Conservation (phyloP, 2,329 filamentous ascomycete species). For the Davidsoniella eucalypti region DNA sequence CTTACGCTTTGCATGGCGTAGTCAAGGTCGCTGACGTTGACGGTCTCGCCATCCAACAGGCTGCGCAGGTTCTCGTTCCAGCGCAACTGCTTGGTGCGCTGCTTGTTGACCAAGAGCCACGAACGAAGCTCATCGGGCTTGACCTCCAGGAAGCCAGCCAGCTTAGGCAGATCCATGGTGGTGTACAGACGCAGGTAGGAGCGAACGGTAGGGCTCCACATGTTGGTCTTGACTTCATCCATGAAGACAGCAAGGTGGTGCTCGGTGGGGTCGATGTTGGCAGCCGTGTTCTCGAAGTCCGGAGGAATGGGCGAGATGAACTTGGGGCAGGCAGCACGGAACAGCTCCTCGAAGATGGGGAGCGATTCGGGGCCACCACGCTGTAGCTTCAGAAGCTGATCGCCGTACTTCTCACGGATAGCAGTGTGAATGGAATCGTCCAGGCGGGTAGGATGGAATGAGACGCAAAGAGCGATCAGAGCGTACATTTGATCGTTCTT, state of each 20-base stretch:
- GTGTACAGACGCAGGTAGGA: conserved; percentile 98
- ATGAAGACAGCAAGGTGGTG: conserved; percentile 97
- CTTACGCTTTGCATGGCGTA: conserved; percentile 88
- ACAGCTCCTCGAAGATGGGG: conserved; percentile 94
- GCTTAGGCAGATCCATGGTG: conserved; percentile 97
- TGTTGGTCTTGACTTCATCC: conserved; percentile 99
- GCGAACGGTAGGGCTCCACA: conserved; percentile 94
- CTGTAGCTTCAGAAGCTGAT: conserved; percentile 93
- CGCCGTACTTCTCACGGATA: conserved; percentile 95
- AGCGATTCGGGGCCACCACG: conserved; percentile 89
- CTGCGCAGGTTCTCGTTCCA: conserved; percentile 72
- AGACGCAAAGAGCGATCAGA: conserved; percentile 94
- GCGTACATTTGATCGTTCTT: conserved; percentile 99
- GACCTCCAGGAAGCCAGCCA: conserved; percentile 91
- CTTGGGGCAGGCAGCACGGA: conserved; percentile 94
- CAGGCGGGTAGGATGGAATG: conserved; percentile 89
- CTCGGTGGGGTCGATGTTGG: conserved; percentile 93
- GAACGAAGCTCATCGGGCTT: conserved; percentile 89
- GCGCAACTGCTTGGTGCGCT: conserved; percentile 88
- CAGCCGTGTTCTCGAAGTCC: conserved; percentile 90
- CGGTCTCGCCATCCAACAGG: conserved; percentile 77
- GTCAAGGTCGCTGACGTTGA: conserved; percentile 89
- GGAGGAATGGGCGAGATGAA: conserved; percentile 97
- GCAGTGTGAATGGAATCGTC: conserved; percentile 99
- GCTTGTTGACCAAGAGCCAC: conserved; percentile 95